Percentiles rank a stretch among this genome's conserved stretches.
These are phyloP conservation scores for Diaporthe citriasiana DNA, from an alignment of 2,329 filamentous ascomycete species.

Conservation along the genomic window DNA sequence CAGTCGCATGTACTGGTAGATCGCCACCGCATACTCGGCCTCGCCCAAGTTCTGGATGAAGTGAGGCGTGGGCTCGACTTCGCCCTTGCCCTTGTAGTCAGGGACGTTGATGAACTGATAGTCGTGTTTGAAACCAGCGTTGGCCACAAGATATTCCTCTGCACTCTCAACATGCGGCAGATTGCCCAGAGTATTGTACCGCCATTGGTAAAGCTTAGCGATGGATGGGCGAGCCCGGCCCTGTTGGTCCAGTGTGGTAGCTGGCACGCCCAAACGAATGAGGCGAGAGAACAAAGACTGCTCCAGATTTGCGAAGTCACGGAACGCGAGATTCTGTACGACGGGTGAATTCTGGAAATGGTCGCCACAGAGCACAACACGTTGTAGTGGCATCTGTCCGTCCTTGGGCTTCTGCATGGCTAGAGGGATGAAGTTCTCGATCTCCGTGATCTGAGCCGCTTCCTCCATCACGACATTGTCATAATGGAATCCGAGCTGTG, in stretches of 20 bases:
- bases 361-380: conserved; percentile 93
- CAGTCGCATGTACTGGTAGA: conserved; percentile 97
- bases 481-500: conserved; percentile 93
- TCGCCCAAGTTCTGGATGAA: conserved; percentile 98
- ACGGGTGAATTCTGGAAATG: conserved; percentile 97
- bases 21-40: conserved; percentile 94
- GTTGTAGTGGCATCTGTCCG: conserved; percentile 82
- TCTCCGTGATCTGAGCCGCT: conserved; percentile 96
- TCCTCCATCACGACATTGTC: conserved; percentile 99
- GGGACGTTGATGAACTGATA: conserved; percentile 97
- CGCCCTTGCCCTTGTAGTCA: conserved; percentile 91
- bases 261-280: conserved; percentile 91
- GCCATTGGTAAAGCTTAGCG: conserved; percentile 92
- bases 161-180: conserved; percentile 79
- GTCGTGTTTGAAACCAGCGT: conserved; percentile 92
- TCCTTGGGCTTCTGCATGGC: conserved; percentile 87
- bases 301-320: conserved; percentile 95
- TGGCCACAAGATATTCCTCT: conserved; percentile 83
- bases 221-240: conserved; percentile 90
- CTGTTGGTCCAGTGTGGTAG: conserved; percentile 91
- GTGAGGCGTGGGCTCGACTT: conserved; percentile 90
- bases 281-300: conserved; percentile 95
- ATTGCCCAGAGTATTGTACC: conserved; percentile 85
- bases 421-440: conserved; percentile 95
- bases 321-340: conserved; percentile 93